Evolutionary conservation across 768 basidiomycete genomes (phyloP).

Genomic region (Lactarius tabidus): DNA sequence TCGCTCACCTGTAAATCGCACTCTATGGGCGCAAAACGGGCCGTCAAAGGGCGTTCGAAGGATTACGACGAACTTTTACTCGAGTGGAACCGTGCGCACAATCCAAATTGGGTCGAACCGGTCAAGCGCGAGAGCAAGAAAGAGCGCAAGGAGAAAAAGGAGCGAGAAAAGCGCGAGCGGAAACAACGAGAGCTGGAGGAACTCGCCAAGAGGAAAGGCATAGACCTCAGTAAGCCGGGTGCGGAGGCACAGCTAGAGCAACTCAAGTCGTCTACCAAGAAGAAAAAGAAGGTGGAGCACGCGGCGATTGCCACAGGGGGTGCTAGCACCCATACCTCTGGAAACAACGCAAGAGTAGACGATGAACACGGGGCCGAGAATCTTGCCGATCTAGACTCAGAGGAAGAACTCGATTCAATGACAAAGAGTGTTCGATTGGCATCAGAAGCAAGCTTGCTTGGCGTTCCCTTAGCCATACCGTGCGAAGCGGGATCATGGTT

Average conservation of each 20-base stretch:
- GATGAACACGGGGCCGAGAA: constrained; percentile 49
- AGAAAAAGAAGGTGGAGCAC: constrained; percentile 51
- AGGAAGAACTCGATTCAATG: constrained; percentile 76
- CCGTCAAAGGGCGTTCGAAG: constrained; percentile 81
- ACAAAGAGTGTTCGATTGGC: constrained; percentile 57
- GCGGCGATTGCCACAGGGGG: constrained; percentile 38
- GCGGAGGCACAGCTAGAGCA: constrained; percentile 32
- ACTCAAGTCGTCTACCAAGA: constrained; percentile 49
- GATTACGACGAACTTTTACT: constrained; percentile 82
- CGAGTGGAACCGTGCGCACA: constrained; percentile 87
- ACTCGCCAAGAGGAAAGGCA: constrained; percentile 54
- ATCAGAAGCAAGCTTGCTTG: constrained; percentile 53
- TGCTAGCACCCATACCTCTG: constrained; percentile 37
- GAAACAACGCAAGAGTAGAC: constrained; percentile 54
- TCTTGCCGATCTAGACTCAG: constrained; percentile 76
- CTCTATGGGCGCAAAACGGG: constrained; percentile 93
- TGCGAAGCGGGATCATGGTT: constrained; percentile 79
- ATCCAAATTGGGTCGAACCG: constrained; percentile 85
- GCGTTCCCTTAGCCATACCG: constrained; percentile 66
- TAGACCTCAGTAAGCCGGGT: constrained; percentile 45
- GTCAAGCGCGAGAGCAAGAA: constrained; percentile 83
- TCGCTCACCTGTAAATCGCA: constrained; percentile 98
- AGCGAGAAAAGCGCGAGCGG: constrained; percentile 79
- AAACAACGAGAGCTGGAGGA: constrained; percentile 68
- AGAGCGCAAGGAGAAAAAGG: constrained; percentile 81